Conservation (phyloP, 371 early-diverging fungal species). For the Smittium mucronatum region DNA sequence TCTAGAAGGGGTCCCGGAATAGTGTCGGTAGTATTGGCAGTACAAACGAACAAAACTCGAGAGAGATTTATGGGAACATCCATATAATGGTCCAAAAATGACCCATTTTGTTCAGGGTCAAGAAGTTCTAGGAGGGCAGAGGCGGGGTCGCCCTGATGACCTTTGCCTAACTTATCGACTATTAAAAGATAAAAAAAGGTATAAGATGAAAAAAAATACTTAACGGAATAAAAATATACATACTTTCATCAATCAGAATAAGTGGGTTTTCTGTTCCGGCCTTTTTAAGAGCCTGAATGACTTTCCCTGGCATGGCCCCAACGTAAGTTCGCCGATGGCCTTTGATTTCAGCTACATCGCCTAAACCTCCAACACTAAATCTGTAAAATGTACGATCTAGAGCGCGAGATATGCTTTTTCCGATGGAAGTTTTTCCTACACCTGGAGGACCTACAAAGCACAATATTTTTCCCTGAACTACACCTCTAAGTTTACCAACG, state of each 20-base stretch:
- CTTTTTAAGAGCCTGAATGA: slow-evolving; percentile 92
- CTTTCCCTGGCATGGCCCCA: slow-evolving; percentile 99
- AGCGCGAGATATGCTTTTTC: slow-evolving; percentile 91
- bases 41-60: slow-evolving; percentile 93
- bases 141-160: slow-evolving; percentile 92
- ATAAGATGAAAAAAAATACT: too few relatives aligned
- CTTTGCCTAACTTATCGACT: slow-evolving; percentile 95
- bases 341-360: slow-evolving; percentile 96
- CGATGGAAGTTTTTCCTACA: slow-evolving; percentile 95
- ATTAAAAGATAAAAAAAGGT: too few relatives aligned
- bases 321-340: slow-evolving; percentile 97
- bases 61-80: slow-evolving; percentile 94
- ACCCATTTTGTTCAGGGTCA: slow-evolving; percentile 91
- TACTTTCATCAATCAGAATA: slow-evolving; percentile 92
- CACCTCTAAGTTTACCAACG: slow-evolving; percentile 85
- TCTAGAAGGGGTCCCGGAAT: slow-evolving; percentile 93
- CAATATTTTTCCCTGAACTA: slow-evolving; percentile 92
- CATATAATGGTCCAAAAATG: slow-evolving; percentile 97
- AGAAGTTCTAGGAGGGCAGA: slow-evolving; percentile 90
- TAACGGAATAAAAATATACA: too few relatives aligned
- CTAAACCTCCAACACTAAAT: slow-evolving; percentile 92
- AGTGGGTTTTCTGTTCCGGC: slow-evolving; percentile 94
- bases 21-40: slow-evolving; percentile 89
- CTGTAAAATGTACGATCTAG: slow-evolving; percentile 87
- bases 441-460: slow-evolving; percentile 94